These are phyloP conservation scores for Dipteronia sinensis DNA, from an alignment of 345 rosid species.

Conservation along the genomic window DNA sequence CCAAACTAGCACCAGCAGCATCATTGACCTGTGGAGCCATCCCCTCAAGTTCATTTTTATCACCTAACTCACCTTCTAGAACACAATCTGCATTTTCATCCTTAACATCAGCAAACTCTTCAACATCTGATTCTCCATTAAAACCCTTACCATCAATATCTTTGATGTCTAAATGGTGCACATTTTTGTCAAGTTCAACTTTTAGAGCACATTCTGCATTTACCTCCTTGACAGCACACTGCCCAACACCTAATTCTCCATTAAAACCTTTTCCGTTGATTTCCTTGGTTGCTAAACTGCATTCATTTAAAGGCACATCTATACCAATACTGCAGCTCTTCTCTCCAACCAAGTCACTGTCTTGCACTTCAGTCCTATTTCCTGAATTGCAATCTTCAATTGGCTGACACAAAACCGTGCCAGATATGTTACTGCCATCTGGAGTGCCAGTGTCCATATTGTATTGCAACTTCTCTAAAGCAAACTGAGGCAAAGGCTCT, in stretches of 20 bases:
- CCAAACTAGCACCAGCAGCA: slow-evolving; percentile 3
- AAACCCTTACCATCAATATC: not conserved
- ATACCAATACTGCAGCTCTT: slow-evolving; percentile 5
- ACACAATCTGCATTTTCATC: not conserved
- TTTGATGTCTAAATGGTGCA: slow-evolving; percentile 5
- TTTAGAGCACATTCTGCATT: not conserved
- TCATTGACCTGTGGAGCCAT: slow-evolving; percentile 16
- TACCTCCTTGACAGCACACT: slow-evolving; percentile 12
- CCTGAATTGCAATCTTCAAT: slow-evolving; percentile 7
- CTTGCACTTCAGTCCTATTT: slow-evolving; percentile 3
- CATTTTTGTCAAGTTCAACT: slow-evolving; percentile 1
- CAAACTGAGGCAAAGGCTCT: slow-evolving; percentile 12
- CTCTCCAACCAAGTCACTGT: slow-evolving; percentile 7
- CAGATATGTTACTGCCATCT: slow-evolving; percentile 1
- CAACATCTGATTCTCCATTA: slow-evolving; percentile 17
- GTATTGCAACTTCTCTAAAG: slow-evolving; percentile 15
- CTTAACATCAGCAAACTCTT: slow-evolving; percentile 10
- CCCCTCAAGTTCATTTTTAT: slow-evolving; percentile 6
- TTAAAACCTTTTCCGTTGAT: not conserved
- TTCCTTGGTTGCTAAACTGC: slow-evolving; percentile 4
- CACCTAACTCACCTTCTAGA: slow-evolving; percentile 8
- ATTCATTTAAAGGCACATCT: not conserved
- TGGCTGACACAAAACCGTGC: slow-evolving; percentile 6
- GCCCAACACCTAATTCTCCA: slow-evolving; percentile 19
- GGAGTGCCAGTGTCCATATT: not conserved